These are phyloP conservation scores for Neurospora crassa DNA, from an alignment of 2,329 filamentous ascomycete species.

Conservation along the genomic window DNA sequence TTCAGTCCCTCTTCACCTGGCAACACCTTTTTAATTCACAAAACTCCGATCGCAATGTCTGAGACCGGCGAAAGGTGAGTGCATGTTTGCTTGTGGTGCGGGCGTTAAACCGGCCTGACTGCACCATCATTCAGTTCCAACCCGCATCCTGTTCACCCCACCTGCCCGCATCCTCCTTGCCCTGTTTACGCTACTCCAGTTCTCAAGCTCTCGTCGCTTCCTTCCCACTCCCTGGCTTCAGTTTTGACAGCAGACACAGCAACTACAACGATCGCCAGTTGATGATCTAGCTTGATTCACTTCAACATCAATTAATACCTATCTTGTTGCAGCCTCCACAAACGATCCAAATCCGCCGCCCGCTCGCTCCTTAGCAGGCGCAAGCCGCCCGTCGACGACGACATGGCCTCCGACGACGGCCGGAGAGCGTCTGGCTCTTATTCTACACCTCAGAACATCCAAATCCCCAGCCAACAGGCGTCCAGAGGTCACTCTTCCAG, in stretches of 20 bases:
- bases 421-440: conserved; percentile 22
- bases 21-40: background rate
- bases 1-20: background rate
- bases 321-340: conserved; percentile 27
- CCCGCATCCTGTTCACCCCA: background rate
- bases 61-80: background rate
- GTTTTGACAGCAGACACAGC: background rate
- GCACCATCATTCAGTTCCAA: background rate
- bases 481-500: conserved; percentile 35
- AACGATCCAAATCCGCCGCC: conserved; percentile 45
- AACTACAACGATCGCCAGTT: background rate
- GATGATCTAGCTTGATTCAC: background rate
- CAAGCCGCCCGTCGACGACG: conserved; percentile 40
- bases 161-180: background rate
- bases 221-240: background rate
- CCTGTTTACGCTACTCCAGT: background rate
- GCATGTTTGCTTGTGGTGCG: background rate
- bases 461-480: conserved; percentile 23
- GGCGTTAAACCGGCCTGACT: background rate
- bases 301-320: conserved; percentile 2
- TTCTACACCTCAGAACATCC: background rate
- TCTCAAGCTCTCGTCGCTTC: background rate
- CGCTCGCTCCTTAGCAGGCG: conserved; percentile 43
- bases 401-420: conserved; percentile 34
- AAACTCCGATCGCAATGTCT: background rate